Conservation (phyloP, 495 filamentous ascomycete species). For the Lasiosphaeria hispida region DNA sequence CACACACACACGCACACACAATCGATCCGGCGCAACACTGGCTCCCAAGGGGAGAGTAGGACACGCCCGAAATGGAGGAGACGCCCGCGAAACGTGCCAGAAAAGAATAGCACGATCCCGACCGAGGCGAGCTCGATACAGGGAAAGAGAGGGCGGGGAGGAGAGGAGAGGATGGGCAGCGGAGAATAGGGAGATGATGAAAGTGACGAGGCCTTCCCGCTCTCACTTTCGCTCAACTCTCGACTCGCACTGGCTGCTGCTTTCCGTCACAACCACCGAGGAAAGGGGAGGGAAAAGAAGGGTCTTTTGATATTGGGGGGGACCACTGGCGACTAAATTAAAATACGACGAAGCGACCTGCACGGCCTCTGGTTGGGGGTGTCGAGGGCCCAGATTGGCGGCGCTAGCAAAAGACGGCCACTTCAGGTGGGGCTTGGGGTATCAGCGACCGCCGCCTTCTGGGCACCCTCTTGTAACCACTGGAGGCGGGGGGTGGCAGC, state of each 20-base stretch:
- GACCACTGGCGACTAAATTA: slow-evolving; percentile 23
- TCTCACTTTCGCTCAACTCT: slow-evolving; percentile 9
- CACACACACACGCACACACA: slow-evolving; percentile 2
- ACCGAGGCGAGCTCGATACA: neutral
- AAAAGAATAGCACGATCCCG: neutral
- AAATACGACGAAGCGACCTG: slow-evolving; percentile 13
- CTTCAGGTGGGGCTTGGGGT: slow-evolving; percentile 13
- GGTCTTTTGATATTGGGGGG: slow-evolving; percentile 14
- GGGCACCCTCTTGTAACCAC: no score
- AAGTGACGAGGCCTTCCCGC: slow-evolving; percentile 10
- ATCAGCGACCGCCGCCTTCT: slow-evolving; percentile 7
- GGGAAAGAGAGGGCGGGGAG: neutral
- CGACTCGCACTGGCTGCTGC: slow-evolving; percentile 13
- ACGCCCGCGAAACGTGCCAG: slow-evolving; percentile 14
- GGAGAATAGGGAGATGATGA: neutral
- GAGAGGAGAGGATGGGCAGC: neutral
- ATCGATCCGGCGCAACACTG: slow-evolving; percentile 3
- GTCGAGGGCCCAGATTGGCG: slow-evolving; percentile 14
- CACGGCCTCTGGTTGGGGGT: slow-evolving; percentile 12
- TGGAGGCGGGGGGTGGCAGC: no score
- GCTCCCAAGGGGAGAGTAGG: neutral
- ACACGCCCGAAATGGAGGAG: slow-evolving; percentile 2
- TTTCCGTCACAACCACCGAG: slow-evolving; percentile 19
- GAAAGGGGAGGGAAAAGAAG: slow-evolving; percentile 11
- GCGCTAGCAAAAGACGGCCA: slow-evolving; percentile 4